Evolutionary conservation across 805 yeast genomes (phyloP), one percentile per base, ranked within the genome.

Genomic region (Cyberlindnera galapagoensis): DNA sequence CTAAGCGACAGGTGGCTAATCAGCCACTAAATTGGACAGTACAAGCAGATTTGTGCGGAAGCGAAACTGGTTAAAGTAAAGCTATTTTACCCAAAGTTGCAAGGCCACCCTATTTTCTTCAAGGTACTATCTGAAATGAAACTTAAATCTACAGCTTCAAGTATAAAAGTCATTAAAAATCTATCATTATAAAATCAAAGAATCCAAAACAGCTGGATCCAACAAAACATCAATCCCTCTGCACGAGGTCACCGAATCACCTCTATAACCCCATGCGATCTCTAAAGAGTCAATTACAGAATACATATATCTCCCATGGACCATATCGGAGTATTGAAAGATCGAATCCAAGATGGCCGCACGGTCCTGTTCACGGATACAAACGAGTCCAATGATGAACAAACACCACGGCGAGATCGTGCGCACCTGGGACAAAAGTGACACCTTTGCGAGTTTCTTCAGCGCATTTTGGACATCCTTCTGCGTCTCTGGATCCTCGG

Each of bases 251-350:
- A 22, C 24, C 1, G 11, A 13, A 18, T 31, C 30, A 1, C 34
- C 40, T 24, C 38, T 27, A 12, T 19, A 12, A 5, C 49, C 47
- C 52, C 52, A 47, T 1, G 41, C 34, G 6, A 32, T 33, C 22
- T 42, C 37, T 11, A 47, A 16, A 1, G 43, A 43, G n/a, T 36
- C 36, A 9, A 44, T 28, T 3, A 44, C 24, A 2, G 43, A 33
- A 18, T 38, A 33, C 10, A 40, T 28, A 24, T 38, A 35, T 14
- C 41, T 30, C 7, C 42, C 35, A 20, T 39, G 48, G 5, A 36
- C 36, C 5, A 41, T 32, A 15, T 33, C 36, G 4, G 42, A 37
- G 29, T 41, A 29, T 7, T 38, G 36, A 13, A 36, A 21, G 24
- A 38, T 35, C 9, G 37, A 35, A 5, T 35, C 30, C 10, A 35